Base-by-base conservation (phyloP, 495 filamentous ascomycete species). In the Xylaria nigripes region DNA sequence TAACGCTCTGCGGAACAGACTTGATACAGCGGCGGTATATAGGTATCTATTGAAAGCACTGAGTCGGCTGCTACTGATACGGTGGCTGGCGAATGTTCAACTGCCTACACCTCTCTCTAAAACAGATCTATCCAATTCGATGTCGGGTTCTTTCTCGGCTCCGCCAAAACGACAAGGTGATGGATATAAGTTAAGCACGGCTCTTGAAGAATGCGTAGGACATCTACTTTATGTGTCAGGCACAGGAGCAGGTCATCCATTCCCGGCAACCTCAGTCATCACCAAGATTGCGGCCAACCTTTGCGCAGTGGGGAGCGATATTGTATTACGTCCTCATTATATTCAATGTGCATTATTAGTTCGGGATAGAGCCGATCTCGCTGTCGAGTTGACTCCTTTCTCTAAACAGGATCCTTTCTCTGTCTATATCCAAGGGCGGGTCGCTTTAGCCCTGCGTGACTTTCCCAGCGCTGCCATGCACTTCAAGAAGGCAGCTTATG, bases 341-440 rank as follows among this genome's bases (percentile, higher is more conserved):
- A 83, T 87, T 21, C 85, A 89, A 65, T 88, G 85, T 63, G 79
- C 82, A 58, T 72, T 91, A 3, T 76, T 91, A 24, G 83, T 81
- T 51, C 79, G 82, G 54, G 77, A 81, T 44, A 78, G 88, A 61
- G 73, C 84, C 13, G 85, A 89, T 58, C 75, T 91, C 3, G 89
- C 89, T 10, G 72, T 80, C 51, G 86, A 93, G 61, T 88, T 95
- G 59, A 73, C 76, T 47, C 81, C 79, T 7, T 93, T 88, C 65
- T 69, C 70, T 71, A 83, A 70, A 63, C 81, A 63, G 68, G 74
- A 77, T 22, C 66, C 77, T 25, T 97, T 93, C 81, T 81, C 87
- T 5, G 85, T 80, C 0, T 99, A 99, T 67, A 75, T 96, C 13
- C 88, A 89, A 66, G 92, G 87, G 12, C 86, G 94, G 30, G 75